Evolutionary conservation across 164 flowering plant genomes (phyloP), one percentile per base, ranked within the genome.

Genomic region (Magnolia kwangsiensis): DNA sequence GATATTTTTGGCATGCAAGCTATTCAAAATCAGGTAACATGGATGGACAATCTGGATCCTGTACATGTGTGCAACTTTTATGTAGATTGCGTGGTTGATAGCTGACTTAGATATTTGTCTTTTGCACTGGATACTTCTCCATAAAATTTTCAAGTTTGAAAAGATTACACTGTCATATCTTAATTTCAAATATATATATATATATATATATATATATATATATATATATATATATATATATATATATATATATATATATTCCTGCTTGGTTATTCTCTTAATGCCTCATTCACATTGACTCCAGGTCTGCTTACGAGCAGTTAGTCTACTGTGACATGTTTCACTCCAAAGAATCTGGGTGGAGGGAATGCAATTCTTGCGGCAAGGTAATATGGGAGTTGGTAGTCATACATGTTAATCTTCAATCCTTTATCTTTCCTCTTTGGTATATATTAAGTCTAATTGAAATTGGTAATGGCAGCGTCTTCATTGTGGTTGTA

Each of bases 401-500:
- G 5, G 23, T 51, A 51, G 24, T 64, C 69, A 55, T 8, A 11
- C 61, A 20, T 8, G 16, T 66, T 45, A 8, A 65, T 24, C 51
- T 9, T 76, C 27, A 37, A 18, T 58, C 13, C 61, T 21, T 29
- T 55, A 45, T 16, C 59, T 45, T 45, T 70, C 23, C 37, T 68
- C 7, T 16, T 61, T 63, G 37, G 49, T 23, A 50, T 21, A 1
- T 64, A 31, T 27, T 31, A 9, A 19, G 11, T 67, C n/a, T 77
- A 71, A 79, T 24, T 77, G 61, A 49, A 24, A 78, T 76, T 75
- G 72, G 20, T 67, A 63, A 77, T 82, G 70, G 81, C 92, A 94
- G 98, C 89, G 87, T 73, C 89, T 94, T 66, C 98, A 94, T 83
- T 94, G 98, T 86, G 98, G 98, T 79, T 94, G 98, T 85, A 84